phyloP scores from a whole-genome alignment of 805 yeast species.

The Yamadazyma ubonensis region DNA sequence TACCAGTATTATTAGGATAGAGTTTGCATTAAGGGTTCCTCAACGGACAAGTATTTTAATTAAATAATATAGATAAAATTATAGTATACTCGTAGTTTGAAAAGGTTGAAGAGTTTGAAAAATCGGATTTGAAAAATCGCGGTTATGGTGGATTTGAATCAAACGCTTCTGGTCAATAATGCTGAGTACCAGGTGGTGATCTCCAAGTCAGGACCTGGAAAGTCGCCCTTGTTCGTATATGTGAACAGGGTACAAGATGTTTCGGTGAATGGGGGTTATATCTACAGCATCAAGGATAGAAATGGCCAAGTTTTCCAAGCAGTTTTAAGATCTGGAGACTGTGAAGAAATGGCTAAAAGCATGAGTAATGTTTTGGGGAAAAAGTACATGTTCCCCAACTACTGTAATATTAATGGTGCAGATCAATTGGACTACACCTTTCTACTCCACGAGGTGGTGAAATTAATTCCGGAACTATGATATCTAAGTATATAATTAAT shows the following conservation, averaged over 20 bases:
- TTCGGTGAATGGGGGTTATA: constrained; percentile 15
- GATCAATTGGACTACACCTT: constrained; percentile 13
- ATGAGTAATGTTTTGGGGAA: constrained; percentile 13
- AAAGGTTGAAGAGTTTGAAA: no score
- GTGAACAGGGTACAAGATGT: constrained; percentile 7
- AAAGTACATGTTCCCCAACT: constrained; percentile 14
- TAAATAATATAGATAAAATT: constrained; percentile 11
- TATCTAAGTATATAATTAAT: background rate
- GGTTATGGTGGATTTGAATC: constrained; percentile 4
- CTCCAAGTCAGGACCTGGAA: constrained; percentile 1
- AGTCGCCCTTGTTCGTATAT: constrained; percentile 15
- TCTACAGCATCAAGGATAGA: constrained; percentile 13
- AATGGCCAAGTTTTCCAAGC: constrained; percentile 8
- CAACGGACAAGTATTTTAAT: constrained; percentile 45
- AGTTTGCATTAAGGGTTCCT: constrained; percentile 52
- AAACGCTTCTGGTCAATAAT: constrained; percentile 9
- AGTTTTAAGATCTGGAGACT: constrained; percentile 11
- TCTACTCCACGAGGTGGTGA: constrained; percentile 8
- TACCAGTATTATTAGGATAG: constrained; percentile 27
- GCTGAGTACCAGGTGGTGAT: constrained; percentile 11
- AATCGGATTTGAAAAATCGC: constrained; percentile 3
- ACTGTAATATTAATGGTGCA: constrained; percentile 13
- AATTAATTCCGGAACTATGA: constrained; percentile 3
- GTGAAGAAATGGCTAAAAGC: constrained; percentile 14
- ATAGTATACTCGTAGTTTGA: no score